These are phyloP conservation scores for Saposhnikovia divaricata DNA, from an alignment of 129 eudicot genomes.

Conservation along the genomic window DNA sequence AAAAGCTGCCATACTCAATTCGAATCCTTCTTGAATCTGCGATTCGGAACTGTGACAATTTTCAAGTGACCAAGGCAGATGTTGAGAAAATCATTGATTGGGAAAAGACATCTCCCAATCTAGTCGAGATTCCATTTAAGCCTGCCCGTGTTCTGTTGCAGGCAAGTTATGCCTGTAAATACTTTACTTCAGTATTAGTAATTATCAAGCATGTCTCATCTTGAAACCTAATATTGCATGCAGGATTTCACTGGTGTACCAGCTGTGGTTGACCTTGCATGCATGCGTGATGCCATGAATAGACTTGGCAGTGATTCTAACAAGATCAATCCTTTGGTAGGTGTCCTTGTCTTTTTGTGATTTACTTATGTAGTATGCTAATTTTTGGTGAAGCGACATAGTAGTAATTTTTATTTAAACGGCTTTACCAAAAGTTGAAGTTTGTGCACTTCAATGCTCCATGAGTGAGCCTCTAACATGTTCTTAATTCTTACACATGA, in stretches of 20 bases:
- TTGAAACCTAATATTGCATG: slow-evolving; percentile 4
- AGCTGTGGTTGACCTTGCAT: slow-evolving; percentile 94
- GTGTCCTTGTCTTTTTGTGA: not conserved
- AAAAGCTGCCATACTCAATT: slow-evolving; percentile 89
- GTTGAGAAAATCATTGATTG: slow-evolving; percentile 95
- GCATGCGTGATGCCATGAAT: slow-evolving; percentile 99
- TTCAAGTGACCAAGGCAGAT: slow-evolving; percentile 90
- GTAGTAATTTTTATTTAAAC: not conserved
- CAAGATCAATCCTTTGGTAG: slow-evolving; percentile 96
- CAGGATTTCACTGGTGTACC: slow-evolving; percentile 99
- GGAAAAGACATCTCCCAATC: slow-evolving; percentile 84
- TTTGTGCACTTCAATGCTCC: not conserved
- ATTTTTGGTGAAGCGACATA: not conserved
- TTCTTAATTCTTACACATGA: not conserved
- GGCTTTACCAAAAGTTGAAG: not conserved
- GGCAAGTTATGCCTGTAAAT: slow-evolving; percentile 23
- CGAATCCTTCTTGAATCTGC: slow-evolving; percentile 92
- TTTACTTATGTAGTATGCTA: not conserved
- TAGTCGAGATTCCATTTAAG: slow-evolving; percentile 93
- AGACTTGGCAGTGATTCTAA: slow-evolving; percentile 84
- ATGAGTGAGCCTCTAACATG: not conserved
- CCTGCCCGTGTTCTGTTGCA: slow-evolving; percentile 97
- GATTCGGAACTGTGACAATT: slow-evolving; percentile 88
- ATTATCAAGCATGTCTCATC: not conserved
- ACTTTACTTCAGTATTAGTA: not conserved